phyloP scores from a whole-genome alignment of 176 grass and related monocot genomes.

The Guadua angustifolia region DNA sequence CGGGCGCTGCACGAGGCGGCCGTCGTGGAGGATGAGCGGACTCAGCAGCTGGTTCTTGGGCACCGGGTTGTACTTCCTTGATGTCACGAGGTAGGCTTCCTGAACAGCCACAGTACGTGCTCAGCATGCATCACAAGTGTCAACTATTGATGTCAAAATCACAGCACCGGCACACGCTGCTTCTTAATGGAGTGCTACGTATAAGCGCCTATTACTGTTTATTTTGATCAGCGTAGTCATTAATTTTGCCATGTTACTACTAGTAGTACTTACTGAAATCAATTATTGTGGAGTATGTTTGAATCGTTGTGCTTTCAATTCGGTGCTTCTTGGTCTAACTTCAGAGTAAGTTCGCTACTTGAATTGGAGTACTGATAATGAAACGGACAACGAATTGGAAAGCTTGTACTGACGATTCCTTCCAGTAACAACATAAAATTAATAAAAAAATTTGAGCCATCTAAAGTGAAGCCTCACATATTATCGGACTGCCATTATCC shows the following conservation, averaged over 20 bases:
- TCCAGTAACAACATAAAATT: not conserved
- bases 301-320: not conserved
- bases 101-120: constrained; percentile 21
- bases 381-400: not conserved
- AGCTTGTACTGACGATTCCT: not conserved
- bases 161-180: not conserved
- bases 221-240: not conserved
- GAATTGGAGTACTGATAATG: not conserved
- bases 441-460: not conserved
- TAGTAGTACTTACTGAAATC: not conserved
- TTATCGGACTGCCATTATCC: too few species aligned
- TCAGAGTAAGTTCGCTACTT: not conserved
- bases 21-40: constrained; percentile 86
- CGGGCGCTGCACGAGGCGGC: constrained; percentile 77
- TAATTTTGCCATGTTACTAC: not conserved
- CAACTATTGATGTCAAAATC: not conserved
- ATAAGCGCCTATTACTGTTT: not conserved
- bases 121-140: not conserved
- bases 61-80: constrained; percentile 69
- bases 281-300: not conserved
- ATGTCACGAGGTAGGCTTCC: constrained; percentile 76
- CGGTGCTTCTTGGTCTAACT: not conserved
- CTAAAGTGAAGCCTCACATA: not conserved
- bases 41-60: constrained; percentile 66
- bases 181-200: not conserved